Evolutionary conservation across 1,139 yeast genomes (phyloP).

Genomic region (Magnusiomyces starmeri): DNA sequence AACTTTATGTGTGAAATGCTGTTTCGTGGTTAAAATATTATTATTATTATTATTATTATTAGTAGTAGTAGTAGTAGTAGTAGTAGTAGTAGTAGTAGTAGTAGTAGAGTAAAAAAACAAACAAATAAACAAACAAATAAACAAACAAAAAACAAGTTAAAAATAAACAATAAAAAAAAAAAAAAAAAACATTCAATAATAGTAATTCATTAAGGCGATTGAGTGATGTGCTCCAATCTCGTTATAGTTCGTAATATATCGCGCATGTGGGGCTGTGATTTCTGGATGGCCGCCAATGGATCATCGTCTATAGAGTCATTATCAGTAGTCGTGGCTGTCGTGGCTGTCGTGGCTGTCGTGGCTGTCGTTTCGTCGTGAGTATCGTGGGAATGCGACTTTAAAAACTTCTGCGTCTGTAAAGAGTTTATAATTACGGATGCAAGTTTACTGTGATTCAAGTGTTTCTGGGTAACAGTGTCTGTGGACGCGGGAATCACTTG

Average conservation of each 20-base stretch:
- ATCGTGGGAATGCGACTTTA: background rate
- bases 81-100: no score
- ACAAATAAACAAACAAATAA: background rate
- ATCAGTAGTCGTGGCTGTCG: background rate
- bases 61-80: no score
- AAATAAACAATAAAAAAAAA: background rate
- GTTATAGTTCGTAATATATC: slow-evolving; percentile 15
- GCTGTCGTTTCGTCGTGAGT: background rate
- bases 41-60: background rate
- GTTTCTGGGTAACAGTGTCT: background rate
- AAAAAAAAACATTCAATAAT: background rate
- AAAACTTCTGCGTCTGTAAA: slow-evolving; percentile 1
- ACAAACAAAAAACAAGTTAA: background rate
- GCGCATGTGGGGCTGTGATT: slow-evolving; percentile 3
- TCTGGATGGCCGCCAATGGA: background rate
- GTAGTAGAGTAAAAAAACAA: no score
- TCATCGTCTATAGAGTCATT: background rate
- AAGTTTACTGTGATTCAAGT: slow-evolving; percentile 6
- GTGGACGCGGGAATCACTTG: background rate
- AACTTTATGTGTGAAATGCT: background rate
- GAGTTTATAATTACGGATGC: slow-evolving; percentile 8
- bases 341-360: background rate
- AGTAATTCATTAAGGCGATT: background rate
- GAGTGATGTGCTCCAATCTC: slow-evolving; percentile 10
- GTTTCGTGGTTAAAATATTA: background rate